Conservation (phyloP, 441 rosid genomes). For the Sinapis alba region DNA sequence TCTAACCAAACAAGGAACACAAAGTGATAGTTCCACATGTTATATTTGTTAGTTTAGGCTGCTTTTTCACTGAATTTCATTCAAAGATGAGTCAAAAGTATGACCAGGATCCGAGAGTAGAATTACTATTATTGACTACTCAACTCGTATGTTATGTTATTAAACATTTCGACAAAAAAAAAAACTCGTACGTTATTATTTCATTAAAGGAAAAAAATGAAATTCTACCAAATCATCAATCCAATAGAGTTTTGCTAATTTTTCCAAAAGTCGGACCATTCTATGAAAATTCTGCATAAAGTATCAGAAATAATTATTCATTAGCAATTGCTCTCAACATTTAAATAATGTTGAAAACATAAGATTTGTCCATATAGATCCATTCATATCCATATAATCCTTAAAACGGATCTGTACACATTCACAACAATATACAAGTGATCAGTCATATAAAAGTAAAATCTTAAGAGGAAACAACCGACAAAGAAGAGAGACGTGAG, state of each 20-base stretch:
- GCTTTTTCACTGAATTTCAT: neutral
- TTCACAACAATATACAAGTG: neutral
- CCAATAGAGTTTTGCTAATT: neutral
- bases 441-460: neutral
- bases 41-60: neutral
- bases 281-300: neutral
- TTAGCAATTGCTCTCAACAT: neutral
- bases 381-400: neutral
- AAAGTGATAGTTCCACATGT: neutral
- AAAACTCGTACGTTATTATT: too few species aligned
- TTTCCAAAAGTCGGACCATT: neutral
- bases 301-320: neutral
- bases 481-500: constrained; percentile 41
- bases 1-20: neutral
- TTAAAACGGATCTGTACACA: constrained; percentile 5
- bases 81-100: neutral
- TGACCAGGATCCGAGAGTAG: neutral
- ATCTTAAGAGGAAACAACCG: neutral
- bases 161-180: too few species aligned
- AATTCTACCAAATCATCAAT: too few species aligned
- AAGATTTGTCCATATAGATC: neutral
- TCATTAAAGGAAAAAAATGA: too few species aligned
- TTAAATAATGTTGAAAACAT: constrained; percentile 1
- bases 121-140: too few species aligned
- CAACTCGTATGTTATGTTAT: too few species aligned